phyloP scores from a whole-genome alignment of 2,329 filamentous ascomycete species.

The Pyricularia sp. region DNA sequence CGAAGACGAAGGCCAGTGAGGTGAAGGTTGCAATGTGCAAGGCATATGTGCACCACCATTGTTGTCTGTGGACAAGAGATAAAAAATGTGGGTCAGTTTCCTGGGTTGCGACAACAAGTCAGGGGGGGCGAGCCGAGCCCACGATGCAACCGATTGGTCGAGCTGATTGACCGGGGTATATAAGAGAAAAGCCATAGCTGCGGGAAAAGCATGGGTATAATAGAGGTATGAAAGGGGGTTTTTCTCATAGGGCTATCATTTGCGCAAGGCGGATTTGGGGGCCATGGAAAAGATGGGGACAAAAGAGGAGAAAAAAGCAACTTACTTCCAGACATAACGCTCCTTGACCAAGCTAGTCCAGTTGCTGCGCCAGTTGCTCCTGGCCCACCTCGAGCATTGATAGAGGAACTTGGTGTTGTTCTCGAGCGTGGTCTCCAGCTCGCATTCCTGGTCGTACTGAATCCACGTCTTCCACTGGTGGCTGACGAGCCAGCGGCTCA shows the following conservation, averaged over 20 bases:
- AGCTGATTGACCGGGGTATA: not conserved
- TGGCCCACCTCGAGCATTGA: slow-evolving; percentile 89
- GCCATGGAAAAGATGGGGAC: not conserved
- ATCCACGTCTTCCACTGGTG: slow-evolving; percentile 92
- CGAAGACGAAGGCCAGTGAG: slow-evolving; percentile 72
- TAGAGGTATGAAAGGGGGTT: not conserved
- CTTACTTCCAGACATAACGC: slow-evolving; percentile 79
- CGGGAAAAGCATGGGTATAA: not conserved
- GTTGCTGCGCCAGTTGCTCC: slow-evolving; percentile 97
- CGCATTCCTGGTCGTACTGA: slow-evolving; percentile 84
- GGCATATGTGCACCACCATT: slow-evolving; percentile 89
- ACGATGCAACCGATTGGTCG: not conserved
- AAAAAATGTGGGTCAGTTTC: not conserved
- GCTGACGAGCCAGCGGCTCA: slow-evolving; percentile 89
- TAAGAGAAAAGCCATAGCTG: not conserved
- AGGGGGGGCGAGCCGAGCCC: not conserved
- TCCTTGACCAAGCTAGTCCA: slow-evolving; percentile 82
- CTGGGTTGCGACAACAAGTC: not conserved
- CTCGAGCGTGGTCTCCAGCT: slow-evolving; percentile 88
- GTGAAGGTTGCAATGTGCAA: slow-evolving; percentile 89
- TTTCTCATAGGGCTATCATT: not conserved
- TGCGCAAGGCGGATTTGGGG: not conserved
- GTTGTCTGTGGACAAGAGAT: slow-evolving; percentile 49
- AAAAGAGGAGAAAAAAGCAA: slow-evolving; percentile 16
- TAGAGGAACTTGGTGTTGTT: slow-evolving; percentile 82